Evolutionary conservation across 441 rosid genomes (phyloP).

Genomic region (Raphanus hybrid): DNA sequence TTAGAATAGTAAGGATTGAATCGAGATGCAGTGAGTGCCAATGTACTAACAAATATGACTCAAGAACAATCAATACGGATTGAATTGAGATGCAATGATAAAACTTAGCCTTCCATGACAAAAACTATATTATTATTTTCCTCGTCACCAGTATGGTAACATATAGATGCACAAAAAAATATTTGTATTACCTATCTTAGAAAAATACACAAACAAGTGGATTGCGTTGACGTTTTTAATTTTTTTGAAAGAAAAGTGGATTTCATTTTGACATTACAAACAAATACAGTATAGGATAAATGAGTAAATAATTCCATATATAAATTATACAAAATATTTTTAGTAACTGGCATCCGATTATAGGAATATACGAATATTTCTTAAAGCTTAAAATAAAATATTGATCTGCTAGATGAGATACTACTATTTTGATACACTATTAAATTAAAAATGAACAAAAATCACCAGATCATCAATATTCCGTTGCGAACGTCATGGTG

Average conservation of each 20-base stretch:
- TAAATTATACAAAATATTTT: background rate
- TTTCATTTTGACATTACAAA: background rate
- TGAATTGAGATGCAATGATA: background rate
- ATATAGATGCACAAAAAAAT: no score
- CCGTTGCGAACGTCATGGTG: slow-evolving; percentile 34
- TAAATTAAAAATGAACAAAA: background rate
- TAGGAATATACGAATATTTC: background rate
- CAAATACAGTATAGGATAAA: background rate
- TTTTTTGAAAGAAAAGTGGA: background rate
- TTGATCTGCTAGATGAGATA: slow-evolving; percentile 9
- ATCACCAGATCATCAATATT: slow-evolving; percentile 15
- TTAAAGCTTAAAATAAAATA: background rate
- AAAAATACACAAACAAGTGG: background rate
- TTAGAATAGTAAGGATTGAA: background rate
- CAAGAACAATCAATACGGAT: background rate
- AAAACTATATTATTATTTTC: no score
- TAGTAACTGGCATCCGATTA: background rate
- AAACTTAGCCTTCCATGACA: background rate
- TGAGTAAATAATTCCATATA: background rate
- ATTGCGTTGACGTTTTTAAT: background rate
- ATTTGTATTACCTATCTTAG: no score
- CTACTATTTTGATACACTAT: background rate
- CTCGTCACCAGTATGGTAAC: no score
- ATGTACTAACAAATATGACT: background rate
- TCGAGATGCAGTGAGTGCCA: background rate